Conservation (phyloP, 805 yeast genomes). For the baker's yeast (Saccharomyces cerevisiae) region DNA sequence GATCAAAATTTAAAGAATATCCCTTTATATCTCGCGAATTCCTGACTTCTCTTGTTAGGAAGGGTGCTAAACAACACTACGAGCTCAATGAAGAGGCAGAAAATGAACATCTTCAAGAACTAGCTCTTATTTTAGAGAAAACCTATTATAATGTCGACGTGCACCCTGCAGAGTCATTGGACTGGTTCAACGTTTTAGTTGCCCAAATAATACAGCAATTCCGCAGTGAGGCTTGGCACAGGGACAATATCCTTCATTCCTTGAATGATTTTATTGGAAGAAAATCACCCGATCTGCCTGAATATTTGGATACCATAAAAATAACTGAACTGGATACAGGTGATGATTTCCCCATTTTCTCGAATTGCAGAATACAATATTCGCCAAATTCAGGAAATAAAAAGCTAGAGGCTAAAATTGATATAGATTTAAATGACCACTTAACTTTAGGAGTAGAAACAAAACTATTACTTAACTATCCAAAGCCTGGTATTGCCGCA, state of each 20-base stretch:
- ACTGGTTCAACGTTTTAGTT: conserved; percentile 91
- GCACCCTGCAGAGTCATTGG: conserved; percentile 84
- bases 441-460: conserved; percentile 82
- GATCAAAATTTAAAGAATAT: background rate
- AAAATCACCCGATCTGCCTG: conserved; percentile 53
- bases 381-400: conserved; percentile 40
- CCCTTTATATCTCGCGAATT: conserved; percentile 1
- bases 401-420: conserved; percentile 75
- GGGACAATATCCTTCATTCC: conserved; percentile 78
- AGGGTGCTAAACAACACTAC: conserved; percentile 23
- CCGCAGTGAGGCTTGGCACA: conserved; percentile 77
- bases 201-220: conserved; percentile 86
- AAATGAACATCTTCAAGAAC: conserved; percentile 8
- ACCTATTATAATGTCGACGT: conserved; percentile 85
- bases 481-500: conserved; percentile 75
- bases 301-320: conserved; percentile 66
- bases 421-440: conserved; percentile 82
- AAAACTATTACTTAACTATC: conserved; percentile 66
- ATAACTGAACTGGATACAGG: conserved; percentile 87
- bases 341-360: conserved; percentile 88
- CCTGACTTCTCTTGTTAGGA: conserved; percentile 23
- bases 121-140: conserved; percentile 57
- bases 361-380: conserved; percentile 77
- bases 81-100: conserved; percentile 19
- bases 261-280: conserved; percentile 54